Conservation (phyloP, 495 filamentous ascomycete species). For the Rhypophila decipiens region DNA sequence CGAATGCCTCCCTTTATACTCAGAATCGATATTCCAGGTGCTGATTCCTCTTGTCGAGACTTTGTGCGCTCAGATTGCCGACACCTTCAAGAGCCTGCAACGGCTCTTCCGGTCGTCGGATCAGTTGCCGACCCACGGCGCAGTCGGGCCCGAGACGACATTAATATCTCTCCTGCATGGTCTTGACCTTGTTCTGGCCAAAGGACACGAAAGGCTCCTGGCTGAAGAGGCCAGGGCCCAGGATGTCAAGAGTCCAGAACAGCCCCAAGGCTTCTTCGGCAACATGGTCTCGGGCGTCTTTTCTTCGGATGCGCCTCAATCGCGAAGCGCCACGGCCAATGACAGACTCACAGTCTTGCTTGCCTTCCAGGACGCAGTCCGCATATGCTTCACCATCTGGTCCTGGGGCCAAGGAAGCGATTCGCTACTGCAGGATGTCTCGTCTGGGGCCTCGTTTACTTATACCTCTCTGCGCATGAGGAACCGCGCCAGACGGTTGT, state of each 20-base stretch:
- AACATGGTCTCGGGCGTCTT: constrained; percentile 96
- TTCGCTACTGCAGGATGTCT: constrained; percentile 51
- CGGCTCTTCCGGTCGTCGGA: constrained; percentile 44
- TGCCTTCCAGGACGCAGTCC: constrained; percentile 93
- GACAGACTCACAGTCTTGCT: constrained; percentile 86
- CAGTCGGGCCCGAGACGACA: constrained; percentile 54
- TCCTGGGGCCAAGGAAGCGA: constrained; percentile 72
- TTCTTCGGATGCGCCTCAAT: constrained; percentile 66
- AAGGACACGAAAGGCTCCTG: constrained; percentile 77
- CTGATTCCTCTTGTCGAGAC: constrained; percentile 86
- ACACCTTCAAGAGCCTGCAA: constrained; percentile 59
- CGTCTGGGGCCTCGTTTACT: constrained; percentile 74
- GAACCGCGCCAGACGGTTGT: constrained; percentile 75
- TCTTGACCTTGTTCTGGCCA: constrained; percentile 82
- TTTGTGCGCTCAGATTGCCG: constrained; percentile 67
- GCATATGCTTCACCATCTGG: constrained; percentile 90
- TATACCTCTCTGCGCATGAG: constrained; percentile 86
- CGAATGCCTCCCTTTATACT: constrained; percentile 76
- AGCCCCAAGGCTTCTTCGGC: constrained; percentile 86
- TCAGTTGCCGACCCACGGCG: constrained; percentile 17
- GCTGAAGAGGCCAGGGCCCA: constrained; percentile 64
- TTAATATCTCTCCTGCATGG: constrained; percentile 77
- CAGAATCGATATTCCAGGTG: constrained; percentile 78
- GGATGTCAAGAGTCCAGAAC: constrained; percentile 70
- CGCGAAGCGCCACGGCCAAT: constrained; percentile 76